Percentiles rank a stretch among this genome's conserved stretches.
Evolutionary conservation across 306 rosid genomes (phyloP).

Genomic region (Vigna nakashimae): DNA sequence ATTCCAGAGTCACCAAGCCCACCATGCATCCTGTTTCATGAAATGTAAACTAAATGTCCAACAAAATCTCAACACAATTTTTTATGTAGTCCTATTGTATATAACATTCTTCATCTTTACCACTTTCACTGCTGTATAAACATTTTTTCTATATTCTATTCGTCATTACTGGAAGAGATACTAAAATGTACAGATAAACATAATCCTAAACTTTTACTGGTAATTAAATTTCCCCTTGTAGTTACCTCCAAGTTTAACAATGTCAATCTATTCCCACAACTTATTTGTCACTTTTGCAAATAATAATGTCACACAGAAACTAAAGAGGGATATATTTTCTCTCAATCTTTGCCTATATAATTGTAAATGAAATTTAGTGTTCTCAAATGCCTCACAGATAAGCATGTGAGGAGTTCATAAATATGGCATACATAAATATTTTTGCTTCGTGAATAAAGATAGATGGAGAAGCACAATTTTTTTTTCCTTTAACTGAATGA

Average conservation of each 20-base stretch:
- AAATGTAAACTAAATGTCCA: not conserved
- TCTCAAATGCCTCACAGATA: not conserved
- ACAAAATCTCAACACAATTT: not conserved
- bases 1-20: conserved; percentile 14
- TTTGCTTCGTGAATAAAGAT: conserved; percentile 8
- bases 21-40: not conserved
- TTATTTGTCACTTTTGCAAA: too few species aligned
- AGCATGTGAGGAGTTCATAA: not conserved
- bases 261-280: too few species aligned
- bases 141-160: not conserved
- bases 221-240: too few species aligned
- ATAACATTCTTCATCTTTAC: not conserved
- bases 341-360: too few species aligned
- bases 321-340: too few species aligned
- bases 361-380: not conserved
- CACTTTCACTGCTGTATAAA: not conserved
- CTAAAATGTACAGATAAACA: not conserved
- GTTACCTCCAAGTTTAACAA: too few species aligned
- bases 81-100: not conserved
- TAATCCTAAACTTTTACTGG: too few species aligned
- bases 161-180: not conserved
- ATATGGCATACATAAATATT: not conserved
- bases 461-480: not conserved
- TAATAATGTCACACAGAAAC: too few species aligned
- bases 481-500: conserved; percentile 11